phyloP scores from a whole-genome alignment of 148 eudicot species.

The Rhododendron ovatum region DNA sequence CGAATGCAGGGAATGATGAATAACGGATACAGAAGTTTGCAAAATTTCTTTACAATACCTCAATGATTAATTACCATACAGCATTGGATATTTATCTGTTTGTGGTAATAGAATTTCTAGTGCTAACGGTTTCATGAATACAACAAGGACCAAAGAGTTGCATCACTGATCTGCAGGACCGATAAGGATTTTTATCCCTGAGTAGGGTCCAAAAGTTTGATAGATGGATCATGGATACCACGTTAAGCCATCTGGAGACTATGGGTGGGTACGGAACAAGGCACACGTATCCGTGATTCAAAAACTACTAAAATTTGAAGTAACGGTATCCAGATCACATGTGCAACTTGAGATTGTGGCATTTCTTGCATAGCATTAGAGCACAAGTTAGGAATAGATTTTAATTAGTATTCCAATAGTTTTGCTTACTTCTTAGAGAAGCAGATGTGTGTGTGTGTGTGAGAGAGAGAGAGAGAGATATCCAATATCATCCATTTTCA shows the following conservation, averaged over 20 bases:
- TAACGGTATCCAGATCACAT: background rate
- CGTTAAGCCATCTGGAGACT: background rate
- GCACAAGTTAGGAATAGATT: background rate
- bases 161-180: background rate
- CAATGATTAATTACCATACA: background rate
- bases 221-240: background rate
- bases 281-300: background rate
- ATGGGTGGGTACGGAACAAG: background rate
- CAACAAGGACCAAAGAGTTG: background rate
- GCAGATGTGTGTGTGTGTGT: background rate
- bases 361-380: background rate
- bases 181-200: background rate
- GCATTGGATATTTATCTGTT: background rate
- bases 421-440: background rate
- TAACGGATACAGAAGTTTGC: background rate
- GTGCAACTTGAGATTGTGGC: background rate
- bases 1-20: background rate
- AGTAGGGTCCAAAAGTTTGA: background rate
- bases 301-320: background rate
- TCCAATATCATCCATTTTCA: background rate
- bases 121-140: background rate
- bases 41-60: background rate
- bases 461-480: background rate
- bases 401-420: background rate
- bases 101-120: background rate